phyloP scores from a whole-genome alignment of 306 rosid genomes.

The Sesbania bispinosa region DNA sequence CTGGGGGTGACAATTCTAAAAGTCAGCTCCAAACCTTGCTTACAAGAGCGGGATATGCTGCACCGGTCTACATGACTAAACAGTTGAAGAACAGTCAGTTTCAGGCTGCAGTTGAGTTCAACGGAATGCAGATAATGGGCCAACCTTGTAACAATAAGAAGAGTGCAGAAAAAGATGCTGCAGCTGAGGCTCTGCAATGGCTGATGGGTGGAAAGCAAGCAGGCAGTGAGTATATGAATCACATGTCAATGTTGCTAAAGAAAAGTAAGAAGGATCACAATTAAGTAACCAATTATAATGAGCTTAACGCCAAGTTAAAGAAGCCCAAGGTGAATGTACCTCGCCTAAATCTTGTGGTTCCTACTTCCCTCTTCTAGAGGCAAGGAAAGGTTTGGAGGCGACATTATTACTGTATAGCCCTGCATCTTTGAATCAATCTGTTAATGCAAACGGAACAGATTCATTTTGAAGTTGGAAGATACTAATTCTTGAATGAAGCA shows the following conservation, averaged over 20 bases:
- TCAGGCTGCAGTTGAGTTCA: constrained; percentile 62
- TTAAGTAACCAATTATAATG: constrained; percentile 11
- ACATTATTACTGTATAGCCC: no score
- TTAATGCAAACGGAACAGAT: no score
- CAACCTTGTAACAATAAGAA: constrained; percentile 83
- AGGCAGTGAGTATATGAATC: constrained; percentile 50
- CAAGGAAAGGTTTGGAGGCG: neutral
- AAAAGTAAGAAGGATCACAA: constrained; percentile 68
- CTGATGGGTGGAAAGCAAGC: constrained; percentile 53
- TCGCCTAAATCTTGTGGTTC: neutral
- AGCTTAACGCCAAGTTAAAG: neutral
- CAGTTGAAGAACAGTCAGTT: constrained; percentile 65
- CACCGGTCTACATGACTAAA: constrained; percentile 66
- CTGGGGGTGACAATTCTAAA: constrained; percentile 91
- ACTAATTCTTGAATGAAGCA: neutral
- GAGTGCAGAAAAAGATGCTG: constrained; percentile 88
- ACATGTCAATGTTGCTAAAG: constrained; percentile 72
- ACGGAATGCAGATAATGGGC: constrained; percentile 73
- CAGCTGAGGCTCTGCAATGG: constrained; percentile 86
- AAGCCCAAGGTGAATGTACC: neutral
- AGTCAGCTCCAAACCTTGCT: constrained; percentile 86
- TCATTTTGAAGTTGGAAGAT: constrained; percentile 22
- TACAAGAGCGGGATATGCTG: constrained; percentile 68
- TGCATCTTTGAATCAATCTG: no score
- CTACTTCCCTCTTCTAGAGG: neutral